Base-by-base conservation (phyloP, 2,329 filamentous ascomycete genomes). In the Coniella lustricola region DNA sequence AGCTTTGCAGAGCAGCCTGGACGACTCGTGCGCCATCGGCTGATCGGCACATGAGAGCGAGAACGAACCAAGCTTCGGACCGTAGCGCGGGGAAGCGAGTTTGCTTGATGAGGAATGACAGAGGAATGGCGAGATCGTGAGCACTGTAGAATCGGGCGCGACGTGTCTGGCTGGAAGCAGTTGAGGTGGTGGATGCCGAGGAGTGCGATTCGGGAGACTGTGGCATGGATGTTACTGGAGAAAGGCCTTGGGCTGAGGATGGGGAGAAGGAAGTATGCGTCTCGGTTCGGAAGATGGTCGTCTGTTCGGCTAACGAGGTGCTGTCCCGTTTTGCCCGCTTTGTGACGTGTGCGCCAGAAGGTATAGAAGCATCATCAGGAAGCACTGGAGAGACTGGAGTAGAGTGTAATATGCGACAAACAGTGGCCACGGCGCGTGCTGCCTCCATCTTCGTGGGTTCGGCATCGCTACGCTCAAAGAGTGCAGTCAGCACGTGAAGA, bases 61-160 rank as follows among this genome's bases (percentile, higher is more conserved):
- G 70, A 5, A 81, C 72, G 53, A 84, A 83, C 73, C 79, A 78
- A 3, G 74, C 71, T 58, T 84, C 81, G 34, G 77, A 80, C 16
- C 76, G 70, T 2, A 84, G 66, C 2, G 74, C 68, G 0, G 78
- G 76, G 70, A 79, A 84, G 54, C 78, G 81, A 3, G 62, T 64
- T 57, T 84, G 80, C 2, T 67, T 72, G 20, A 81, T 66, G 21
- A 84, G 69, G 55, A 73, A 77, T 1, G 69, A 59, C 7, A 84
- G 65, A 0, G 71, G 64, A 7, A 64, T 58, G 13, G 62, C 56
- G 12, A 80, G 59, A 17, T 65, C 53, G 3, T 56, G 52, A 57
- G 80, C 74, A 20, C 59, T 60, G 1, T 59, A 46, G 60, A 79
- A 78, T 58, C 81, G 79, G 7, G 54, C 50, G 7, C 54, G 58